phyloP scores from a whole-genome alignment of 148 eudicot genomes.

The Chenopodium quinoa region DNA sequence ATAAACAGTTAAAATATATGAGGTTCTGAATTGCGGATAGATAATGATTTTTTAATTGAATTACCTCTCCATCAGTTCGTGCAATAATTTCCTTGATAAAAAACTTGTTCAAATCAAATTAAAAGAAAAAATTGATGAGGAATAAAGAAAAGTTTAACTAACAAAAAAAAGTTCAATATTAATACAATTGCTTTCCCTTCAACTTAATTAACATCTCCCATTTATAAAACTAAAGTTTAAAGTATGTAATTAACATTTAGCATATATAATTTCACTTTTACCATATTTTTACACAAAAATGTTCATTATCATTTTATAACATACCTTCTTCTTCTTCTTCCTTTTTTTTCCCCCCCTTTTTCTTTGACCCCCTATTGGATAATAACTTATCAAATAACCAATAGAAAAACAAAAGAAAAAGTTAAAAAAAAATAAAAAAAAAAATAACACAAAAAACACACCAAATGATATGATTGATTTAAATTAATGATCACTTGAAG shows the following conservation, averaged over 20 bases:
- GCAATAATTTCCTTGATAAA: too few relatives aligned
- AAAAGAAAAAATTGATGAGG: not conserved
- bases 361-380: not conserved
- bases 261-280: not conserved
- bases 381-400: slow-evolving; percentile 4
- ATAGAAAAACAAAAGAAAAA: not conserved
- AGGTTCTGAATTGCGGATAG: not conserved
- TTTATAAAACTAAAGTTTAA: not conserved
- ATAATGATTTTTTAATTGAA: too few relatives aligned
- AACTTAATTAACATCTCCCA: not conserved
- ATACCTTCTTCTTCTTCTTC: not conserved
- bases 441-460: not conserved
- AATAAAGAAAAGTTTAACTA: not conserved
- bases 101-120: too few relatives aligned
- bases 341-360: not conserved
- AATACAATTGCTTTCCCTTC: not conserved
- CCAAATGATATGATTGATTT: not conserved
- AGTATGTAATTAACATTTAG: not conserved
- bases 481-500: slow-evolving; percentile 10
- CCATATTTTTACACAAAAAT: slow-evolving; percentile 23
- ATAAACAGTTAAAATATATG: not conserved
- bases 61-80: too few relatives aligned
- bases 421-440: not conserved
- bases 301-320: slow-evolving; percentile 3
- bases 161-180: too few relatives aligned